Evolutionary conservation across 192 early-diverging fungal species (phyloP), one percentile per base, ranked within the genome.

Genomic region (Linnemannia hyalina): DNA sequence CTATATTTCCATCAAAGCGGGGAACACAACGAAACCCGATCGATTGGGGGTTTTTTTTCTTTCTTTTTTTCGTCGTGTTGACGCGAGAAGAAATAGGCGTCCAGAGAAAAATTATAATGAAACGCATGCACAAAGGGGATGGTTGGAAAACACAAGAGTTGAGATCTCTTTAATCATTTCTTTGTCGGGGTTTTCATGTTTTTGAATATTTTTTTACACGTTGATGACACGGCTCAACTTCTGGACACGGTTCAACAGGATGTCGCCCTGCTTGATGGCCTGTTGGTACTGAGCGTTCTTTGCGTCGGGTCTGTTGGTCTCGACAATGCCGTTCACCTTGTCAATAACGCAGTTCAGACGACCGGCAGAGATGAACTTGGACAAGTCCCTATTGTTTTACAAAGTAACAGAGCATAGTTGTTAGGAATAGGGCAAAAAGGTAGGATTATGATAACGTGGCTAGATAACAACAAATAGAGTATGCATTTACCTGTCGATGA

Each of bases 261-360:
- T 76, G 87, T 99, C 99, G 22, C 99, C 98, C 88, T 98, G 96
- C 89, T 99, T 99, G 88, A 99, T 97, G 23, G 95, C 94, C 69
- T 93, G 89, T 87, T 99, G 98, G 90, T 99, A 99, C 90, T 99
- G 98, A 23, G 97, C 97, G 82, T 99, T 99, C 94, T 99, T 99
- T 22, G 95, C 94, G 76, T 99, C 99, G 6, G 98, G 97, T 75
- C 99, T 93, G 91, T 99, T 99, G 29, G 97, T 99, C 82, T 97
- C 97, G 26, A 99, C 97, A 52, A 99, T 95, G 13, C 99, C 99
- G 78, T 94, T 96, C 16, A 99, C 99, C 89, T 99, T 99, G 90
- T 99, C 99, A 89, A 99, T 99, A 18, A 98, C 97, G 78, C 97
- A 98, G 90, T 99, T 98, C 55, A 99, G 91, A 46, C 99, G 95